Evolutionary conservation across 257 asterid genomes (phyloP).

Genomic region (Plantago elongata): DNA sequence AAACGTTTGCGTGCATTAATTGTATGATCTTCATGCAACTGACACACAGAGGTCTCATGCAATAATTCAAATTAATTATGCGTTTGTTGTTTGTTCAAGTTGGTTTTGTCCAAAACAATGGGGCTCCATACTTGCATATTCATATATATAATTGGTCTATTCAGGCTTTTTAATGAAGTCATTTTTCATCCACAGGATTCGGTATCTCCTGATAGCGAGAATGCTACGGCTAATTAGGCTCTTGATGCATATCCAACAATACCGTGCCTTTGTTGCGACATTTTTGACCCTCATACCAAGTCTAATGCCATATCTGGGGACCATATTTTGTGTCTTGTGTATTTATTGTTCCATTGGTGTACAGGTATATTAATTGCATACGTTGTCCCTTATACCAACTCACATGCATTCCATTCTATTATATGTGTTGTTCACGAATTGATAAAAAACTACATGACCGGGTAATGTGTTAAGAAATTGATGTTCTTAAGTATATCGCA

Average conservation of each 20-base stretch:
- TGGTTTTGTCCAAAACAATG: not conserved
- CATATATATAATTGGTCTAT: not conserved
- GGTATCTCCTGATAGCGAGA: constrained; percentile 96
- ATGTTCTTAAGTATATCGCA: no score
- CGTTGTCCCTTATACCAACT: not conserved
- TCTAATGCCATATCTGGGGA: constrained; percentile 92
- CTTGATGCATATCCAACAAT: constrained; percentile 75
- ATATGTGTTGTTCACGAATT: no score
- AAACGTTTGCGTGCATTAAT: not conserved
- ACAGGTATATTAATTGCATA: constrained; percentile 52
- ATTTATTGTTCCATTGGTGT: constrained; percentile 88
- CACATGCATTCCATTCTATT: no score
- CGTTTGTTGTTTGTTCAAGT: constrained; percentile 5
- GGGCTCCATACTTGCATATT: not conserved
- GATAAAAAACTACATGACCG: no score
- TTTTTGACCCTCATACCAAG: constrained; percentile 93
- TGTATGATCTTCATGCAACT: not conserved
- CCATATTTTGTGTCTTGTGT: constrained; percentile 87
- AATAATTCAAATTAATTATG: not conserved
- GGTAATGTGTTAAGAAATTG: no score
- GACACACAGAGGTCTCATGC: no score
- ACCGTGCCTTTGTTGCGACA: constrained; percentile 95
- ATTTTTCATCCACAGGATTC: constrained; percentile 60
- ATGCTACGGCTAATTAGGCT: constrained; percentile 91
- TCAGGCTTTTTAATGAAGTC: constrained; percentile 2